A percentile compares a stretch with the other conserved stretches of the same genome.
Conservation (phyloP, 2,329 filamentous ascomycete genomes). For the Neophaeococcomyces mojaviensis region DNA sequence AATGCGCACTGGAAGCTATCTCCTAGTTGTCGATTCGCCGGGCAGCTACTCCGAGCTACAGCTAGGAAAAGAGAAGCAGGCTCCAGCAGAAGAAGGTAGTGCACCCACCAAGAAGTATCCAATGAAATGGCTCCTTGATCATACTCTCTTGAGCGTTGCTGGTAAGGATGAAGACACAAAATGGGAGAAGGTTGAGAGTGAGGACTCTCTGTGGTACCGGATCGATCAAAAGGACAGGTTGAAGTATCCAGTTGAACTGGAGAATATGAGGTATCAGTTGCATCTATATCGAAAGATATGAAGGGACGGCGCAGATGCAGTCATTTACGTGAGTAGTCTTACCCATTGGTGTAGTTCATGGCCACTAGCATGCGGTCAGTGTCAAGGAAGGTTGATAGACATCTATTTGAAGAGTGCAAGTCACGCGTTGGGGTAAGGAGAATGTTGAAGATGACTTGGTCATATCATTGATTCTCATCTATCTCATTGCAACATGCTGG, state of each 20-base stretch:
- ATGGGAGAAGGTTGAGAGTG: constrained; percentile 69
- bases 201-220: constrained; percentile 82
- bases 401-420: no score
- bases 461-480: no score
- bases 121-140: constrained; percentile 87
- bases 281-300: constrained; percentile 60
- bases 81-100: constrained; percentile 15
- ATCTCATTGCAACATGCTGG: no score
- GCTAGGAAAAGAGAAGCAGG: constrained; percentile 46
- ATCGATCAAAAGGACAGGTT: constrained; percentile 50
- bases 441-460: no score
- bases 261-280: constrained; percentile 93
- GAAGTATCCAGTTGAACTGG: constrained; percentile 73
- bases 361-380: no score
- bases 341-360: background rate
- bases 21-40: constrained; percentile 86
- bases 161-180: constrained; percentile 20
- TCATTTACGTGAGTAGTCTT: background rate
- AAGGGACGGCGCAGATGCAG: background rate
- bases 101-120: constrained; percentile 62
- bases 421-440: no score
- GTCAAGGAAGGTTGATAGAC: no score
- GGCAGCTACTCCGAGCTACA: constrained; percentile 84
- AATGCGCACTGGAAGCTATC: constrained; percentile 52
- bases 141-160: constrained; percentile 57